Evolutionary conservation across 768 basidiomycete genomes (phyloP).

Genomic region (Mycena albidolilacea): DNA sequence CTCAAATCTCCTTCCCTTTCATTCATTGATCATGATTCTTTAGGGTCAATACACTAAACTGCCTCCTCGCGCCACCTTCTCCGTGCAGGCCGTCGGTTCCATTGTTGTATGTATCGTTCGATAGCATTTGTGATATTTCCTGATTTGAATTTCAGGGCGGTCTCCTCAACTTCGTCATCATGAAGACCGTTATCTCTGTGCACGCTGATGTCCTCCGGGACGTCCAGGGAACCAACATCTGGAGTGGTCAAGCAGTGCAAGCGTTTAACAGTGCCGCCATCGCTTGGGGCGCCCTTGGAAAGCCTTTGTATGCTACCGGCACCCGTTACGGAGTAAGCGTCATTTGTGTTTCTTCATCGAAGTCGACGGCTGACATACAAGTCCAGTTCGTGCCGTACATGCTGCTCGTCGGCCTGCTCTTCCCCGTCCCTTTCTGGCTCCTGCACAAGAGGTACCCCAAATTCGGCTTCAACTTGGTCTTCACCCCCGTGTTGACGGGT

Average conservation of each 20-base stretch:
- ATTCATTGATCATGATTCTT: background rate
- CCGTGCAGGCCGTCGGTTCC: slow-evolving; percentile 67
- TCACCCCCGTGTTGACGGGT: slow-evolving; percentile 54
- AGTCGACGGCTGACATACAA: background rate
- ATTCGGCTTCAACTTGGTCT: slow-evolving; percentile 61
- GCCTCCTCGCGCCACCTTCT: slow-evolving; percentile 71
- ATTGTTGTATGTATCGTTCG: slow-evolving; percentile 55
- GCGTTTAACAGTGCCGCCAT: slow-evolving; percentile 67
- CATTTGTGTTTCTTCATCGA: slow-evolving; percentile 36
- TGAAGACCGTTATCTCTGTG: slow-evolving; percentile 57
- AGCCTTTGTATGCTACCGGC: slow-evolving; percentile 60
- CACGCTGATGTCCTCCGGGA: slow-evolving; percentile 58
- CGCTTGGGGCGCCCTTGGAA: slow-evolving; percentile 69
- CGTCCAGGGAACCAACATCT: slow-evolving; percentile 67
- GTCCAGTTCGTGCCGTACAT: background rate
- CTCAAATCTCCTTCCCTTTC: background rate
- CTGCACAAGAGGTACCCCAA: slow-evolving; percentile 63
- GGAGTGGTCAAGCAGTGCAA: slow-evolving; percentile 70
- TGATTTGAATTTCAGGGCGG: slow-evolving; percentile 52
- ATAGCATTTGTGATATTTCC: background rate
- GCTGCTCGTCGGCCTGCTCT: slow-evolving; percentile 61
- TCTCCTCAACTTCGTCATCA: slow-evolving; percentile 65
- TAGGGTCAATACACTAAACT: slow-evolving; percentile 65
- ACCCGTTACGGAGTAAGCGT: slow-evolving; percentile 58
- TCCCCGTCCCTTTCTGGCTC: slow-evolving; percentile 68